Base-by-base conservation (phyloP, 176 grass and related monocot genomes). In the Ananas comosus region DNA sequence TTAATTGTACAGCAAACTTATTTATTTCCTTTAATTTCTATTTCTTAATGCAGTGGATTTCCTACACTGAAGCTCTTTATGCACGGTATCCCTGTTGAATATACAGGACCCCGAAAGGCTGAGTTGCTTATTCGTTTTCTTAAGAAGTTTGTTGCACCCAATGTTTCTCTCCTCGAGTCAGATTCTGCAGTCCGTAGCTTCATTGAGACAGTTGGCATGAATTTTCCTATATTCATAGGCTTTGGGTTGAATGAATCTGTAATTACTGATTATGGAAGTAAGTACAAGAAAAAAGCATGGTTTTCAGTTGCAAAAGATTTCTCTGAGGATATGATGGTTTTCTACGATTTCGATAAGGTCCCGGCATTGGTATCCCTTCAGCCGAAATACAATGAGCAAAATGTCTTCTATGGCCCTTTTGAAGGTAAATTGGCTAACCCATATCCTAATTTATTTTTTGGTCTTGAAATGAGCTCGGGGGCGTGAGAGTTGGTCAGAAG, bases 261-360 rank as follows among this genome's bases (percentile, higher is more conserved):
- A 64, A 85, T 96, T 85, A 76, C 78, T 81, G 83, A 83, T 58
- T 80, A 82, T 51, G 93, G 81, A 19, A 70, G 74, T 64, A 90
- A 96, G 76, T 96, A 96, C 81, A 96, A 96, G 93, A 96, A 87
- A 82, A 92, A 88, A 66, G 93, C 93, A 18, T 96, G 92, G 92
- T 96, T 96, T 92, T 84, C 86, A 48, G 70, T 81, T 58, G 81
- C 93, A 72, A 96, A 96, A 85, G 86, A 89, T 81, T 96, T 90
- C 70, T 92, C 89, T 48, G 86, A 96, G 33, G 88, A 90, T 42
- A 74, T 87, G 25, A 90, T 92, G 89, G 58, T 67, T 16, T 49
- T 75, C 9, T 96, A 92, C 85, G 79, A 92, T 85, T 92, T 96
- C 79, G 81, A 90, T 77, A 96, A 96, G 70, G 68, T 82, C 48